Evolutionary conservation across 164 flowering plant genomes (phyloP).

Genomic region (Nelumbo lutea): DNA sequence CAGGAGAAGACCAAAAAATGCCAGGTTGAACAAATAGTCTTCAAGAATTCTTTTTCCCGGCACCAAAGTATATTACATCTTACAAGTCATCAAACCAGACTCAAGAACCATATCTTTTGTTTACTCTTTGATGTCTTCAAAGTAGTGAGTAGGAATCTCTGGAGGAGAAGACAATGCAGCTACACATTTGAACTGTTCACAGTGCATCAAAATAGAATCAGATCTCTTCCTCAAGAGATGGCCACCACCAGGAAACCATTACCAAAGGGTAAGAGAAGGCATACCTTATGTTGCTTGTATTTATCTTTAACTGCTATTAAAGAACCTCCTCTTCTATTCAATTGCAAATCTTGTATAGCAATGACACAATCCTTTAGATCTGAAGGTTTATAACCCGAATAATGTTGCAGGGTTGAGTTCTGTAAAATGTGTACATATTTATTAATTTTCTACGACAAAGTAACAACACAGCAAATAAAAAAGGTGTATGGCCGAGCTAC

Average conservation of each 20-base stretch:
- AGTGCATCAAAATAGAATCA: background rate
- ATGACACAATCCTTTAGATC: constrained; percentile 60
- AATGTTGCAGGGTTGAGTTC: constrained; percentile 34
- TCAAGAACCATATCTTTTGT: background rate
- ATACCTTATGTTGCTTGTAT: constrained; percentile 61
- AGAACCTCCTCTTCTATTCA: constrained; percentile 30
- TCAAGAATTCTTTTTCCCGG: background rate
- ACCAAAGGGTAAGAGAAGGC: background rate
- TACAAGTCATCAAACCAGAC: background rate
- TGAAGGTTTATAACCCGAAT: constrained; percentile 48
- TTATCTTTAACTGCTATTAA: constrained; percentile 51
- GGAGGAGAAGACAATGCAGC: constrained; percentile 36
- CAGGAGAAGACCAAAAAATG: background rate
- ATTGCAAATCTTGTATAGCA: constrained; percentile 52
- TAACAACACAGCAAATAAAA: background rate
- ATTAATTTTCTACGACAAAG: background rate
- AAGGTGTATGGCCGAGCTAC: constrained; percentile 1
- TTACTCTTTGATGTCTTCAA: constrained; percentile 28
- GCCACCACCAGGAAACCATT: background rate
- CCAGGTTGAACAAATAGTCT: background rate
- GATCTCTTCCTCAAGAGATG: background rate
- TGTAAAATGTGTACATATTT: constrained; percentile 15
- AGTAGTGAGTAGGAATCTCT: constrained; percentile 42
- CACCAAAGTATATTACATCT: background rate
- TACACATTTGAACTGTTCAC: constrained; percentile 54